Evolutionary conservation across 2,329 filamentous ascomycete genomes (phyloP).

Genomic region (Tolypocladium album): DNA sequence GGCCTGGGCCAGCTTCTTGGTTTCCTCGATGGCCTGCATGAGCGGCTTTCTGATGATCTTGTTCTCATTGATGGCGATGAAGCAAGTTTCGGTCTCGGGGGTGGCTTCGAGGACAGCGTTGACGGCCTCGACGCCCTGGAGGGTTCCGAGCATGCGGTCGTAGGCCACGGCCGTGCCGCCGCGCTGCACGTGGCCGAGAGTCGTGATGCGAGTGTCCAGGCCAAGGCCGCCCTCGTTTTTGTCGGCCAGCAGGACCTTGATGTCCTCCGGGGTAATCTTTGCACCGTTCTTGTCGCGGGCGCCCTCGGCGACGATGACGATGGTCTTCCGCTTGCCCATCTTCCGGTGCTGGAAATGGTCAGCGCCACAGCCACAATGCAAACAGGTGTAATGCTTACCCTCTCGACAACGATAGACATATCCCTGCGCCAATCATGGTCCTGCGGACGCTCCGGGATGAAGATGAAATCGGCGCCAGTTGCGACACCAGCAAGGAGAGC

Average conservation of each 20-base stretch:
- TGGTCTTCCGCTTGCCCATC: slow-evolving; percentile 91
- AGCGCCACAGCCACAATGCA: neutral
- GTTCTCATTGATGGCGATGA: slow-evolving; percentile 96
- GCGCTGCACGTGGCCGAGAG: slow-evolving; percentile 92
- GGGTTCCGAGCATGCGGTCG: slow-evolving; percentile 82
- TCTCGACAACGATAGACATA: slow-evolving; percentile 69
- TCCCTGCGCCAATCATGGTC: slow-evolving; percentile 79
- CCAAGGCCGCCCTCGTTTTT: slow-evolving; percentile 54
- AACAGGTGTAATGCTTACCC: slow-evolving; percentile 35
- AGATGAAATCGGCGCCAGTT: slow-evolving; percentile 91
- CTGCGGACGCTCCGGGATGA: slow-evolving; percentile 90
- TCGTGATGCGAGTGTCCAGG: slow-evolving; percentile 88
- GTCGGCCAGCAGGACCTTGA: slow-evolving; percentile 81
- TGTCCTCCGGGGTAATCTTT: slow-evolving; percentile 69
- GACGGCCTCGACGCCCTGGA: slow-evolving; percentile 91
- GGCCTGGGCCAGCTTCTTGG: slow-evolving; percentile 70
- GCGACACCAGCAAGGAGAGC: slow-evolving; percentile 93
- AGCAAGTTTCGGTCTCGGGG: slow-evolving; percentile 80
- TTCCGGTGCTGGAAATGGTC: slow-evolving; percentile 55
- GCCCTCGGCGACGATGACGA: slow-evolving; percentile 94
- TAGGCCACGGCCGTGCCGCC: slow-evolving; percentile 89
- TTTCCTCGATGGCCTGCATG: slow-evolving; percentile 79
- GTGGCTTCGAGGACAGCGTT: slow-evolving; percentile 83
- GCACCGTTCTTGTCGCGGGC: slow-evolving; percentile 76
- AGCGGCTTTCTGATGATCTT: slow-evolving; percentile 88